Conservation (phyloP, 768 basidiomycete genomes). For the Agrocybe praecox region DNA sequence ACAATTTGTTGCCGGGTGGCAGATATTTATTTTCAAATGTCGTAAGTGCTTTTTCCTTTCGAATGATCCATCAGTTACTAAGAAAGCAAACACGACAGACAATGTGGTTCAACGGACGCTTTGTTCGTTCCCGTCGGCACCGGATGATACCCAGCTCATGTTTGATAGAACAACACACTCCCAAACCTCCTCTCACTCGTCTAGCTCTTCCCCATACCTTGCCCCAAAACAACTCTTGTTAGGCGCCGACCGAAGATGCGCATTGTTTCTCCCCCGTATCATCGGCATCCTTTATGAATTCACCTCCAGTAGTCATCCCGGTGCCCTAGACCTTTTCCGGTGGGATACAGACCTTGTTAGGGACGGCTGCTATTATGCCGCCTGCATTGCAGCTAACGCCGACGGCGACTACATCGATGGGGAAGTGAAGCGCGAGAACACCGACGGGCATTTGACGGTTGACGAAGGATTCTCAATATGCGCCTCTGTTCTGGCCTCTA, state of each 20-base stretch:
- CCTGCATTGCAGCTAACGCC: conserved; percentile 69
- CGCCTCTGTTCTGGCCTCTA: conserved; percentile 73
- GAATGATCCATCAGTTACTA: conserved; percentile 8
- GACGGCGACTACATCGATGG: conserved; percentile 45
- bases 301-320: conserved; percentile 32
- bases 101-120: conserved; percentile 87
- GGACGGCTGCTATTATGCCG: conserved; percentile 91
- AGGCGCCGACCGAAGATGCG: conserved; percentile 54
- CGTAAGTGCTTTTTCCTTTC: conserved; percentile 47
- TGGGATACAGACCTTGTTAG: conserved; percentile 87
- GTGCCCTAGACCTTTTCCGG: conserved; percentile 60
- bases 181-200: conserved; percentile 46
- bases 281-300: conserved; percentile 55
- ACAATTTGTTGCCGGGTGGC: conserved; percentile 84
- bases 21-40: conserved; percentile 93
- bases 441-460: conserved; percentile 28
- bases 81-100: conserved; percentile 41
- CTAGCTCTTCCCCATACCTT: conserved; percentile 45
- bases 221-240: conserved; percentile 47
- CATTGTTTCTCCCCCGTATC: conserved; percentile 49
- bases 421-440: conserved; percentile 36
- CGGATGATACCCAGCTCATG: conserved; percentile 24
- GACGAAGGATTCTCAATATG: conserved; percentile 59
- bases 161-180: conserved; percentile 40
- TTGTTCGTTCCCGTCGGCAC: conserved; percentile 47